Base-by-base conservation (phyloP, 176 grass and related monocot genomes). In the Eleusine coracana region DNA sequence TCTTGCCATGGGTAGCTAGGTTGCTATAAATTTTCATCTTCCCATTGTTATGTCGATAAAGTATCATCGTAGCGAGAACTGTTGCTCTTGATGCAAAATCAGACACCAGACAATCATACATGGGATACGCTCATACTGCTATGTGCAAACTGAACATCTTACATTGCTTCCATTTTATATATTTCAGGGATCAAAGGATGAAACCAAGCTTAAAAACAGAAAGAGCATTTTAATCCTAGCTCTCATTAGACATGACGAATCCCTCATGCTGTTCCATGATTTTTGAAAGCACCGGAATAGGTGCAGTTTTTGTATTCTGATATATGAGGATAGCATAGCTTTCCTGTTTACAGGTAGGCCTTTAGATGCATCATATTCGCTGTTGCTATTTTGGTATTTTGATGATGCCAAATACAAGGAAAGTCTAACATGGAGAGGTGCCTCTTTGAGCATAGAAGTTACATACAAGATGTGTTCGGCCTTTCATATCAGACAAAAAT, bases 251-350 rank as follows among this genome's bases (percentile, higher is more conserved):
- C 77, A 87, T 83, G 92, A 94, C 55, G 92, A 92, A 31, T 87
- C 90, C 41, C 71, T 92, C 27, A 83, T 94, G 92, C 1, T 92
- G 70, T 94, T 92, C 81, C 73, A 86, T 72, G 87, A 86, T 86
- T 92, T 90, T 68, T 82, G 16, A 83, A 63, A 48, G 73, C 21
- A 40, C 69, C 27, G 44, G 31, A 61, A 46, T 25, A 59, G 3
- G 34, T 83, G 3, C 11, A 60, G 37, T 10, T 25, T 23, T 25
- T 23, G 14, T 63, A 27, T 23, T 61, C 50, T 68, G 49, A 20
- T 68, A 21, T 69, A 55, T 37, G 58, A 25, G 44, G 65, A 85
- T 76, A 38, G 36, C 18, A 10, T 81, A 37, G 31, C n/a, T 54
- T 80, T 52, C 31, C 31, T 40, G 50, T 76, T 70, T 77, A 64